phyloP scores from a whole-genome alignment of 140 eudicot genomes.

The Oenanthe javanica region DNA sequence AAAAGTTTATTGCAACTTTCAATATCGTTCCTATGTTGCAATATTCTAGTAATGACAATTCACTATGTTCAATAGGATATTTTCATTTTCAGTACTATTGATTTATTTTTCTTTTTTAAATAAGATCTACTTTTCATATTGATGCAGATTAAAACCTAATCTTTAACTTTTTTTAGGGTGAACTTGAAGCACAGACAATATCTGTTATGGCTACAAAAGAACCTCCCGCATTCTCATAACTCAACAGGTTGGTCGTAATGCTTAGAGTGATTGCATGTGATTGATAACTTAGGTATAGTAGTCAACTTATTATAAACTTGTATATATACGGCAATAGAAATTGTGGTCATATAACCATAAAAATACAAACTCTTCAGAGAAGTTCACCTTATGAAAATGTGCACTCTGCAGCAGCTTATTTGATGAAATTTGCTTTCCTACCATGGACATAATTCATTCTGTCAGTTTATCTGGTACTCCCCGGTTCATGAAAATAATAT shows the following conservation, averaged over 20 bases:
- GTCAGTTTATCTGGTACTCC: not conserved
- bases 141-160: not conserved
- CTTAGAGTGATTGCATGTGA: not conserved
- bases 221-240: not conserved
- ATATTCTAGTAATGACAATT: not conserved
- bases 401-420: no score
- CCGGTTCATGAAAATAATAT: not conserved
- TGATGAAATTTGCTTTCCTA: no score
- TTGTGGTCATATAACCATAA: not conserved
- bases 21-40: no score
- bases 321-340: not conserved
- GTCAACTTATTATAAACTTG: not conserved
- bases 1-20: not conserved
- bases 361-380: not conserved
- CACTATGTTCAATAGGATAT: no score
- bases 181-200: no score
- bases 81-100: no score
- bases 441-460: no score
- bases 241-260: not conserved
- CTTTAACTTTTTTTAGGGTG: no score
- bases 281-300: not conserved
- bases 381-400: no score
- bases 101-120: not conserved
- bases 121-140: not conserved
- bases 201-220: not conserved